phyloP scores from a whole-genome alignment of 2,329 filamentous ascomycete species.

The Penicillium sclerotigenum region DNA sequence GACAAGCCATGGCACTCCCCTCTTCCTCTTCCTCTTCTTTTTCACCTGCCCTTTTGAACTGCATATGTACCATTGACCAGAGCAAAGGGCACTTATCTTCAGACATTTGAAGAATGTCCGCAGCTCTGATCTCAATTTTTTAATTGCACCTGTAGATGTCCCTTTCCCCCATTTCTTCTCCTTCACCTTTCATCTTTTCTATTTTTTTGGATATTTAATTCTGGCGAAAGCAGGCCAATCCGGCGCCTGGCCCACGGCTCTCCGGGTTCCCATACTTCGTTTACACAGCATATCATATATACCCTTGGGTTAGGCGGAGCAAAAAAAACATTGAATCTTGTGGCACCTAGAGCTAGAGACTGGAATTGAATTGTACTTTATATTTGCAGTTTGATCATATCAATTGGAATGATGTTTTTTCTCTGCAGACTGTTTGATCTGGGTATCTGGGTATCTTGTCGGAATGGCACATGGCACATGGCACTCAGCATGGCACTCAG shows the following conservation, averaged over 20 bases:
- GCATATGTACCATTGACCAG: slow-evolving; percentile 14
- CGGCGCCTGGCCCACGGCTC: neutral
- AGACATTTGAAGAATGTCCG: slow-evolving; percentile 3
- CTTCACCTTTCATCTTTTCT: neutral
- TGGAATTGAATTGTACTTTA: slow-evolving; percentile 25
- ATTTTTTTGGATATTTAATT: slow-evolving; percentile 12
- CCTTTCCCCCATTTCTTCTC: slow-evolving; percentile 4
- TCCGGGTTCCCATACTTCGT: slow-evolving; percentile 6
- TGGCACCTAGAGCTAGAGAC: slow-evolving; percentile 24
- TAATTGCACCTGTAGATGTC: slow-evolving; percentile 21
- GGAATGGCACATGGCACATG: neutral
- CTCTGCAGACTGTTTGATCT: slow-evolving; percentile 1
- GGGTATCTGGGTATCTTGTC: neutral
- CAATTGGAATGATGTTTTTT: slow-evolving; percentile 7
- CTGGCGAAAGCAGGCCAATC: slow-evolving; percentile 1
- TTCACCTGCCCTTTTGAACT: slow-evolving; percentile 10
- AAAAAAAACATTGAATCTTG: slow-evolving; percentile 16
- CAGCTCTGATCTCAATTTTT: slow-evolving; percentile 1
- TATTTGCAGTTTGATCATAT: slow-evolving; percentile 11
- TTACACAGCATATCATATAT: slow-evolving; percentile 22
- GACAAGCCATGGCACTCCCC: neutral
- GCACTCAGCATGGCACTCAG: neutral
- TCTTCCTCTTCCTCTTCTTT: neutral
- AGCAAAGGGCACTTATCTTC: slow-evolving; percentile 6
- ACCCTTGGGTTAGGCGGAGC: slow-evolving; percentile 27